Conservation (phyloP, 2,329 filamentous ascomycete genomes). For the Macrophomina phaseolina region DNA sequence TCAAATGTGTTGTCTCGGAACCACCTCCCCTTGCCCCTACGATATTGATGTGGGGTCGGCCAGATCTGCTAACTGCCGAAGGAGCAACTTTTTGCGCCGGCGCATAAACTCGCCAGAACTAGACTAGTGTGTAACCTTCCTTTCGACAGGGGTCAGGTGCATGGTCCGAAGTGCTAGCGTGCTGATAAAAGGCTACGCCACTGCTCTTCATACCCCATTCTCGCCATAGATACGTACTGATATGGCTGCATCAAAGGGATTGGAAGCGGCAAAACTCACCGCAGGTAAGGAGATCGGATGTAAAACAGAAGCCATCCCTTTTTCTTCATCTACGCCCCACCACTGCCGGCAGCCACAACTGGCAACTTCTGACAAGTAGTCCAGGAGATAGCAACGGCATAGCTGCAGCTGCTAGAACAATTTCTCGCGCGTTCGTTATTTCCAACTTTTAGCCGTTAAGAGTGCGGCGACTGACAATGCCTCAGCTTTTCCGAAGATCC, state of each 20-base stretch:
- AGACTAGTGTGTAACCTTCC: not conserved
- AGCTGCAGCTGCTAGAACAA: not conserved
- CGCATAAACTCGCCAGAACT: not conserved
- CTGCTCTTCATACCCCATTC: too few species aligned
- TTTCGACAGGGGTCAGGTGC: not conserved
- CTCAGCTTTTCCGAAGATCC: constrained; percentile 1
- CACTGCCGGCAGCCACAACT: too few species aligned
- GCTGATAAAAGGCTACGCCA: too few species aligned
- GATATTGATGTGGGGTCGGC: not conserved
- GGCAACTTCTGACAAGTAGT: not conserved
- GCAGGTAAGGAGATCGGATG: not conserved
- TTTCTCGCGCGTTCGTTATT: not conserved
- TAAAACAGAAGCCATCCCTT: too few species aligned
- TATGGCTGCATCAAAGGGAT: not conserved
- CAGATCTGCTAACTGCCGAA: not conserved
- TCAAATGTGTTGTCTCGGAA: too few species aligned
- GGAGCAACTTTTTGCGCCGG: not conserved
- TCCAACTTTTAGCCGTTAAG: not conserved
- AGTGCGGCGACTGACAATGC: not conserved
- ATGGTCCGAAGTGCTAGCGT: too few species aligned
- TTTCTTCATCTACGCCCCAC: too few species aligned
- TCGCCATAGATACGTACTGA: not conserved
- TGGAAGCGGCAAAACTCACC: not conserved
- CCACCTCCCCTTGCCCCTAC: not conserved
- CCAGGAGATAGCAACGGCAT: not conserved